Evolutionary conservation across 345 rosid species (phyloP).

Genomic region (Sapria himalayana): DNA sequence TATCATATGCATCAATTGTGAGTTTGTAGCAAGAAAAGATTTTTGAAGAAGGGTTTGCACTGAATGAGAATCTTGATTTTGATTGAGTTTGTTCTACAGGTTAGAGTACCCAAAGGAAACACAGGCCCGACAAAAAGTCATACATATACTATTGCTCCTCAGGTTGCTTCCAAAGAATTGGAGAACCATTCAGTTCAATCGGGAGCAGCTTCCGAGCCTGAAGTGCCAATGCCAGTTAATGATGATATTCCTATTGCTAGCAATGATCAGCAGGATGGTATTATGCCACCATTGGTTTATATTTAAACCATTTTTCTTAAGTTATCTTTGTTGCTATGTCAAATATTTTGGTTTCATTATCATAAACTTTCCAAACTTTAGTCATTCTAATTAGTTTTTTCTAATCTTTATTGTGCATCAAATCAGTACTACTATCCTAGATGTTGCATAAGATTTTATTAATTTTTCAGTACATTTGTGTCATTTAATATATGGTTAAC

Average conservation of each 20-base stretch:
- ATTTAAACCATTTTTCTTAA: not conserved
- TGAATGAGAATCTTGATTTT: not conserved
- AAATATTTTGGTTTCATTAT: too few species aligned
- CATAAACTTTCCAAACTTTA: too few species aligned
- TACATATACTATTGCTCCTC: constrained; percentile 4
- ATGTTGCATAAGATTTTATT: too few species aligned
- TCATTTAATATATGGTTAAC: too few species aligned
- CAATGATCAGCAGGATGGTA: constrained; percentile 10
- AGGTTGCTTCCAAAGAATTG: constrained; percentile 7
- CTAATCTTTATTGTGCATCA: too few species aligned
- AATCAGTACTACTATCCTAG: too few species aligned
- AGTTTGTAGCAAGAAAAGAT: constrained; percentile 4
- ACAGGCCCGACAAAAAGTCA: constrained; percentile 9
- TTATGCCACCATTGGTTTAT: too few species aligned
- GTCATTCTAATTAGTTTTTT: too few species aligned
- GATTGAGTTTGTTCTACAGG: constrained; percentile 5
- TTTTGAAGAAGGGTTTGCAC: not conserved
- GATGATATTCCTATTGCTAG: constrained; percentile 8
- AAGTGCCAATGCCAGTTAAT: constrained; percentile 7
- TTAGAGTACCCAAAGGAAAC: constrained; percentile 9
- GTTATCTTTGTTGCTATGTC: too few species aligned
- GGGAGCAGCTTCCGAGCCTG: constrained; percentile 7
- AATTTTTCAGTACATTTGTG: too few species aligned
- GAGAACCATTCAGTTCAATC: constrained; percentile 4
- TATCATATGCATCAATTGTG: constrained; percentile 17